phyloP scores from a whole-genome alignment of 495 filamentous ascomycete genomes.

The Hypoxylon intermedium region DNA sequence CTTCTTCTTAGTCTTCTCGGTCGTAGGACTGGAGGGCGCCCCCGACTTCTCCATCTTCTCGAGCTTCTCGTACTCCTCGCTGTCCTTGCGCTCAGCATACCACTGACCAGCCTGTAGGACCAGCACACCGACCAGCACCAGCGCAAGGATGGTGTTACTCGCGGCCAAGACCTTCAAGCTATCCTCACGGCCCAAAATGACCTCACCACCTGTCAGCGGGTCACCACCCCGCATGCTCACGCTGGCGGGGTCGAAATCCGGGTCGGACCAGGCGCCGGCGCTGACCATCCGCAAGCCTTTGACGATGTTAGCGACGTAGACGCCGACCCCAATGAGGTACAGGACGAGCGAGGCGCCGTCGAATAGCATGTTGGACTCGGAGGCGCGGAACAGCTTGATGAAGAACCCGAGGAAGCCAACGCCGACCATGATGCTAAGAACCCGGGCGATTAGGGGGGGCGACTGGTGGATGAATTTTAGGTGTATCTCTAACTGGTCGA shows the following conservation, averaged over 20 bases:
- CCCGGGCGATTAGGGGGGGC: slow-evolving; percentile 87
- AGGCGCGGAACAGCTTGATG: slow-evolving; percentile 88
- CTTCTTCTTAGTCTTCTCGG: slow-evolving; percentile 49
- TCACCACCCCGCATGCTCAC: slow-evolving; percentile 48
- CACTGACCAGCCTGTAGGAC: slow-evolving; percentile 97
- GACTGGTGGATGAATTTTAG: slow-evolving; percentile 84
- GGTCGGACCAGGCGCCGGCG: slow-evolving; percentile 60
- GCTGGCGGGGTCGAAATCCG: slow-evolving; percentile 48
- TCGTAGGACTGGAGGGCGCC: slow-evolving; percentile 27
- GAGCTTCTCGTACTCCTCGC: slow-evolving; percentile 73
- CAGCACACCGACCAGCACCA: slow-evolving; percentile 88
- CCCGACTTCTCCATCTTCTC: slow-evolving; percentile 56
- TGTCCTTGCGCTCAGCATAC: slow-evolving; percentile 95
- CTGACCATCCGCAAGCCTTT: slow-evolving; percentile 86
- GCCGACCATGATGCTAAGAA: slow-evolving; percentile 90
- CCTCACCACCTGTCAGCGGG: slow-evolving; percentile 47
- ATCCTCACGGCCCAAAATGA: slow-evolving; percentile 76
- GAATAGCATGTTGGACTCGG: slow-evolving; percentile 93
- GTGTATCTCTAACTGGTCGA: slow-evolving; percentile 82
- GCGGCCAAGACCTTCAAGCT: slow-evolving; percentile 89
- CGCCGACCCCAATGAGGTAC: slow-evolving; percentile 87
- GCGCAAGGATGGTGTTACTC: slow-evolving; percentile 91
- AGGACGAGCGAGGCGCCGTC: slow-evolving; percentile 90
- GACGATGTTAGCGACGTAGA: slow-evolving; percentile 94
- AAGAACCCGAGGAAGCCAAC: slow-evolving; percentile 90